These are phyloP conservation scores for Emergomyces africanus DNA, from an alignment of 2,329 filamentous ascomycete species.

Conservation along the genomic window DNA sequence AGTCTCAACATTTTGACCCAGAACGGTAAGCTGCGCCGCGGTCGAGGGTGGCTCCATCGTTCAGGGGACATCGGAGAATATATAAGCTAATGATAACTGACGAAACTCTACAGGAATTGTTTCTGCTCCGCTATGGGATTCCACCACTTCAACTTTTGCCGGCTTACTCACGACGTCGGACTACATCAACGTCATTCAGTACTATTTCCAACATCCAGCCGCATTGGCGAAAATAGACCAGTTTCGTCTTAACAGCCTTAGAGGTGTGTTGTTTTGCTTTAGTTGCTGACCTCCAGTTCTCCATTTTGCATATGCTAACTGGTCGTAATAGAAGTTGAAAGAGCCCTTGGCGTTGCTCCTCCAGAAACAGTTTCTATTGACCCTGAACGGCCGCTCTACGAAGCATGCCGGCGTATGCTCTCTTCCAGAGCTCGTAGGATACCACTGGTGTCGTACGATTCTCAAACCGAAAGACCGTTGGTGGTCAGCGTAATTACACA, in stretches of 20 bases:
- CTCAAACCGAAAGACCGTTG: constrained; percentile 82
- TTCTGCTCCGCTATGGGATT: constrained; percentile 94
- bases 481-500: constrained; percentile 96
- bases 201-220: constrained; percentile 95
- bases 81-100: neutral
- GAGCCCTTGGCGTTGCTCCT: constrained; percentile 76
- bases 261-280: constrained; percentile 46
- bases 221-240: constrained; percentile 82
- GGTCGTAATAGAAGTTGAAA: constrained; percentile 65
- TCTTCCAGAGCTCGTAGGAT: constrained; percentile 87
- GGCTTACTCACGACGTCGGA: constrained; percentile 91
- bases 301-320: neutral
- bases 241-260: constrained; percentile 80
- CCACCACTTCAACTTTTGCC: constrained; percentile 80
- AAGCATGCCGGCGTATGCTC: constrained; percentile 89
- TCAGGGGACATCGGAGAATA: neutral
- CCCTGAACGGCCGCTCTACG: constrained; percentile 79
- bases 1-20: constrained; percentile 90
- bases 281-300: neutral
- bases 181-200: constrained; percentile 98
- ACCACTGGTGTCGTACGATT: constrained; percentile 83
- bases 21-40: constrained; percentile 53
- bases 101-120: constrained; percentile 61
- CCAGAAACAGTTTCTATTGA: constrained; percentile 96
- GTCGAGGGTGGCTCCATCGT: neutral